Evolutionary conservation across 768 basidiomycete species (phyloP).

Genomic region (Pilatotrama ljubarskyi): DNA sequence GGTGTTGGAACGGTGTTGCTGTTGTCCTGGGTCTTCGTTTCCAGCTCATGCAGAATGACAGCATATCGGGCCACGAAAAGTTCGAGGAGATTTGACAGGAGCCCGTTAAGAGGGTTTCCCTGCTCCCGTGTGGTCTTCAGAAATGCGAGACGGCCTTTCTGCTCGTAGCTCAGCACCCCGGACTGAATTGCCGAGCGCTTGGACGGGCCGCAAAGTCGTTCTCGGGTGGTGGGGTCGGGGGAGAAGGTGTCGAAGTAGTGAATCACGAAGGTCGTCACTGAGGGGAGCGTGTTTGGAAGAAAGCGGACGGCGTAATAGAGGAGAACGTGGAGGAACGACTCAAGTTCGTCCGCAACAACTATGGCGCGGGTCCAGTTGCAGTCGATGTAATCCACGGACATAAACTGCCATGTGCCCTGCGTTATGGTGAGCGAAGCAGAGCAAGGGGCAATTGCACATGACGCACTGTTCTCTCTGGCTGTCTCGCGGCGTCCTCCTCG

Average conservation of each 20-base stretch:
- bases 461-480: conserved; percentile 6
- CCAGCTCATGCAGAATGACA: too few species aligned
- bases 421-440: neutral
- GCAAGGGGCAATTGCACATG: neutral
- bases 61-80: too few species aligned
- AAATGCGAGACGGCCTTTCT: too few species aligned
- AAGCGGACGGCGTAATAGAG: conserved; percentile 3
- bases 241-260: neutral
- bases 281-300: neutral
- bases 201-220: too few species aligned
- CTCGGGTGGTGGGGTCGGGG: too few species aligned
- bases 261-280: neutral
- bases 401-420: conserved; percentile 20
- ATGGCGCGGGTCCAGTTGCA: neutral
- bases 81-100: too few species aligned
- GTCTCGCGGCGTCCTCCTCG: neutral
- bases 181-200: too few species aligned
- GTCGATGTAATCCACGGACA: conserved; percentile 6
- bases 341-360: conserved; percentile 17
- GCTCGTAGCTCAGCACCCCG: too few species aligned
- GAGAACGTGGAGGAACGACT: conserved; percentile 15
- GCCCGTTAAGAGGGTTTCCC: too few species aligned
- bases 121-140: too few species aligned
- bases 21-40: too few species aligned
- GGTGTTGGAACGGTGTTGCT: too few species aligned